Percentiles rank a stretch among this genome's conserved stretches.
Conservation (phyloP, 1,284 basidiomycete species). For the Cutaneotrichosporon spelunceum region DNA sequence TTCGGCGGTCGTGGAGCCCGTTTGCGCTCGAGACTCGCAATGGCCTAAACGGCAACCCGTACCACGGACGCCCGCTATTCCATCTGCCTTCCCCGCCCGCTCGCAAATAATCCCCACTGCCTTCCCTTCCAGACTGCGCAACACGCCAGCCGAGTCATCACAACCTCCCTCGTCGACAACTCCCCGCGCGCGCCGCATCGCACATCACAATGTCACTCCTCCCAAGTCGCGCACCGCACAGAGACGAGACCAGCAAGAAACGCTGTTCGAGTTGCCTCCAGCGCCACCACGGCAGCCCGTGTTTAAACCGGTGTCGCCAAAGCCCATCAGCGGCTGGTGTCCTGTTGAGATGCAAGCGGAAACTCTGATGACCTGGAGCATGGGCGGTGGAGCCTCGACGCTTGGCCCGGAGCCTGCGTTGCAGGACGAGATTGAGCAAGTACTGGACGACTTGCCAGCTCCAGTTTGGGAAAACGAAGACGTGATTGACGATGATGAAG, state of each 20-base stretch:
- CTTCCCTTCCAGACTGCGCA: neutral
- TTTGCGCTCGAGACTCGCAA: constrained; percentile 7
- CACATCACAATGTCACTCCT: constrained; percentile 31
- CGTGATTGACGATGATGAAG: no score
- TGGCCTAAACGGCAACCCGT: constrained; percentile 12
- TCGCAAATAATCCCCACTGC: neutral
- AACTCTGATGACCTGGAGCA: constrained; percentile 42
- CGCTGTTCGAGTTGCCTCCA: constrained; percentile 27
- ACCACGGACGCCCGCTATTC: neutral
- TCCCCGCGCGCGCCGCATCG: constrained; percentile 11
- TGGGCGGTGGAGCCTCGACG: constrained; percentile 17
- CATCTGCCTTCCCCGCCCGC: constrained; percentile 5
- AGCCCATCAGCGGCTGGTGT: constrained; percentile 21
- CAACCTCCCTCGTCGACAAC: constrained; percentile 3
- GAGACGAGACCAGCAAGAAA: constrained; percentile 19
- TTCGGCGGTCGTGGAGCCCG: constrained; percentile 15
- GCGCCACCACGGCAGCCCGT: constrained; percentile 25
- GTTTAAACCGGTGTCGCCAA: constrained; percentile 12
- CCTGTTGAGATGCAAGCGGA: constrained; percentile 40
- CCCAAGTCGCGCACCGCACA: constrained; percentile 25
- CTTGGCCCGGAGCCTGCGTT: neutral
- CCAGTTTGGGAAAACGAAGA: constrained; percentile 19
- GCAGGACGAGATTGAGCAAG: neutral
- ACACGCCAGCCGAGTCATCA: neutral
- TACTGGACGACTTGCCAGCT: neutral